Evolutionary conservation across 2,329 filamentous ascomycete genomes (phyloP), one percentile per base, ranked within the genome.

Genomic region (Myriosclerotinia curreyana): DNA sequence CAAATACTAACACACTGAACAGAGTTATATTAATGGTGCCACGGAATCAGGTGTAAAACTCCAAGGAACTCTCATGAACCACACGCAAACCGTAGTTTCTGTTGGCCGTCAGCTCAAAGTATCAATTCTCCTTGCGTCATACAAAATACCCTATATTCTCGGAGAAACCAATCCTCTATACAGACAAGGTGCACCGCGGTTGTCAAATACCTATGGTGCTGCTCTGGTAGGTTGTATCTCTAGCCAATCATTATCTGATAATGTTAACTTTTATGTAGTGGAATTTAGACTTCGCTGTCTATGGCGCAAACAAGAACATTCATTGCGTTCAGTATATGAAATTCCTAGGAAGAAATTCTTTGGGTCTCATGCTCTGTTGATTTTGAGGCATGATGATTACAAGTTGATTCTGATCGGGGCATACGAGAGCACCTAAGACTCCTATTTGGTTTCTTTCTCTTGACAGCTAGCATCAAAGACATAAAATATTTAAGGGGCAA

Each of bases 191-290:
- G 79, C 79, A 7, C 82, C 85, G 0, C 85, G 85, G 0, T 76
- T 88, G 22, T 86, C 83, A 48, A 86, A 88, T 75, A 79, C 83
- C 0, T 89, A 88, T 72, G 86, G 86, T 44, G 86, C 85, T 12
- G 84, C 85, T 12, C 81, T 88, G 22, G 60, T 62, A 56, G 6
- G 60, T 44, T 14, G 1, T 15, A 1, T 38, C 14, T 25, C 20
- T 25, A 4, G 9, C 38, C 8, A n/a, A 48, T 48, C 11, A 15
- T 17, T 17, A 20, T 38, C 17, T 17, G 20, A n/a, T 9, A 15
- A 15, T 52, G 38, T 25, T 60, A 4, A 60, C 36, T 40, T 49
- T 11, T 40, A 40, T 5, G 5, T 6, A 62, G 60, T 88, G 85
- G 86, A 83, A 79, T 31, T 71, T 87, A 15, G 85, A 88, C 74